Evolutionary conservation across 202 grass and related monocot species (phyloP), one percentile per base, ranked within the genome.

Genomic region (Elaeis oleifera): DNA sequence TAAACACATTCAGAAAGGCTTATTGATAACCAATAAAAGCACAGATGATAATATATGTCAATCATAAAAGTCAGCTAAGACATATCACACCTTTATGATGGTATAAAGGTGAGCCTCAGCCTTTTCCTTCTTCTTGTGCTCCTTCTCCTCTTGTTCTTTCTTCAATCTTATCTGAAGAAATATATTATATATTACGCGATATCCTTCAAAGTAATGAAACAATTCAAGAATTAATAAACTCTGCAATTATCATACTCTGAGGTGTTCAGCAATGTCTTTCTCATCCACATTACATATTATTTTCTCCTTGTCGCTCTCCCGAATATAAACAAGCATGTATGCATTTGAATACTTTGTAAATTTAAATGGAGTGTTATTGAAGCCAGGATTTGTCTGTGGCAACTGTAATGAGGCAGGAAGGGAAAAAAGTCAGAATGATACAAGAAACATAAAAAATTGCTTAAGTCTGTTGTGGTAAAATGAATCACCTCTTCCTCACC

Each of bases 251-350:
- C 36, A 44, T 44, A 44, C 90, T 78, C 83, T 74, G 59, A 95
- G 82, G 74, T 95, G 90, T 53, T 95, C 90, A 16, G 86, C 85
- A 61, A 95, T 95, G 72, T 95, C 90, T 72, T 95, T 95, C 72
- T 95, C 90, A 22, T 95, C 90, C 26, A 87, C 90, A 87, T 86
- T 74, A 81, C 90, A 95, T 71, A 95, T 87, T 67, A 95, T 90
- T 77, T 90, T 95, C 39, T 95, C 90, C 80, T 87, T 95, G 62
- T 87, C 85, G 48, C 85, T 87, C 74, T 95, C 90, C 50, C 90
- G 90, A 24, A 95, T 95, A 67, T 95, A 95, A 62, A 95, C 90
- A 80, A 95, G 90, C 90, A 95, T 95, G 79, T 95, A 95, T 16
- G 90, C 90, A 60, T 95, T 95, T 70, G 90, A 95, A 71, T 84